These are phyloP conservation scores for Termitomyces sp. DNA, from an alignment of 768 basidiomycete species.

Conservation along the genomic window DNA sequence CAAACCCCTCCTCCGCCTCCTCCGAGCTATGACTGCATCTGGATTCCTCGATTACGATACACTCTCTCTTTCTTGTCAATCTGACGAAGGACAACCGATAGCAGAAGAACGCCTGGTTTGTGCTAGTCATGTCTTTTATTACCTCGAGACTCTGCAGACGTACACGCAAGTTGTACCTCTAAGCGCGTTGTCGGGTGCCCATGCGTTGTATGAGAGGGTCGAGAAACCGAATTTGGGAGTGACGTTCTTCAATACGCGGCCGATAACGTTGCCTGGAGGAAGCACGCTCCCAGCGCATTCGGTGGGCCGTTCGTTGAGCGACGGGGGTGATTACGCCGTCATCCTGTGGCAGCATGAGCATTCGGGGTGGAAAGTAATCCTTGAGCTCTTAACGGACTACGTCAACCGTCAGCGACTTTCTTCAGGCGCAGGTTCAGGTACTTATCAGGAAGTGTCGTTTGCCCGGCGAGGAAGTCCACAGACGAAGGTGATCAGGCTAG, in stretches of 20 bases:
- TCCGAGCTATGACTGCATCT: constrained; percentile 71
- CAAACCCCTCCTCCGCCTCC: constrained; percentile 60
- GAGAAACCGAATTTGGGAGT: constrained; percentile 44
- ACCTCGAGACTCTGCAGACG: constrained; percentile 64
- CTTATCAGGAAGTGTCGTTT: constrained; percentile 52
- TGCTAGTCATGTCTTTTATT: constrained; percentile 67
- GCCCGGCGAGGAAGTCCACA: constrained; percentile 36
- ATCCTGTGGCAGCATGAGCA: constrained; percentile 79
- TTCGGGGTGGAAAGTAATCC: constrained; percentile 80
- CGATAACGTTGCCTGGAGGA: constrained; percentile 74
- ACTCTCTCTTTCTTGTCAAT: constrained; percentile 47
- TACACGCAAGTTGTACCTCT: constrained; percentile 72
- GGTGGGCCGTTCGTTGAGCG: constrained; percentile 67
- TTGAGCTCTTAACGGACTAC: constrained; percentile 79
- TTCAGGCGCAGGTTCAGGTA: constrained; percentile 23
- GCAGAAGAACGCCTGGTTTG: constrained; percentile 54
- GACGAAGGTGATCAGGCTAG: constrained; percentile 43
- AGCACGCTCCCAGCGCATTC: constrained; percentile 63
- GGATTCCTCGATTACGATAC: constrained; percentile 76
- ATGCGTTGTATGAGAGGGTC: constrained; percentile 69
- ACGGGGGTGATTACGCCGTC: constrained; percentile 63
- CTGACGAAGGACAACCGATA: constrained; percentile 31
- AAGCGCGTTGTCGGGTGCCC: constrained; percentile 56
- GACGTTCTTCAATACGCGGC: constrained; percentile 60
- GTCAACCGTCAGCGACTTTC: constrained; percentile 51